Evolutionary conservation across 768 basidiomycete species (phyloP).

Genomic region (Rhizopogon salebrosus): DNA sequence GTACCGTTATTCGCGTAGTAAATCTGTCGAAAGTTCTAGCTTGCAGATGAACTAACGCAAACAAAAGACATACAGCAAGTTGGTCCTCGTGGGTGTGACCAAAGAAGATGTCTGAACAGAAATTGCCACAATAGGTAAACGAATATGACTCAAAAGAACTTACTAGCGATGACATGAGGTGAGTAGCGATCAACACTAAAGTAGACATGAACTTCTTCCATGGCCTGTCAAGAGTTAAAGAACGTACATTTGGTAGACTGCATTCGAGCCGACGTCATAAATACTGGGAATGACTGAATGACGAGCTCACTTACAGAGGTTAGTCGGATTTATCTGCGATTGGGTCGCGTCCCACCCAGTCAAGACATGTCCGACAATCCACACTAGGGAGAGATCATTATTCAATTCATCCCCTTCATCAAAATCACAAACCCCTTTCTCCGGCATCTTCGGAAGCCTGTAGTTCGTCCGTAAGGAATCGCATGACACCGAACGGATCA

Average conservation of each 20-base stretch:
- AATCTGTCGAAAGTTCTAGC: slow-evolving; percentile 34
- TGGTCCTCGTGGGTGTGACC: slow-evolving; percentile 75
- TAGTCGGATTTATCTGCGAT: slow-evolving; percentile 35
- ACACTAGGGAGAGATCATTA: slow-evolving; percentile 24
- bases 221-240: no score
- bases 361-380: slow-evolving; percentile 47
- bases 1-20: slow-evolving; percentile 72
- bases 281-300: neutral
- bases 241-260: slow-evolving; percentile 43
- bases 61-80: slow-evolving; percentile 38
- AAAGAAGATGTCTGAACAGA: slow-evolving; percentile 52
- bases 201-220: neutral
- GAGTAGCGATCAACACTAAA: slow-evolving; percentile 41
- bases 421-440: slow-evolving; percentile 31
- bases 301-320: slow-evolving; percentile 33
- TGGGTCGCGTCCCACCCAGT: slow-evolving; percentile 42
- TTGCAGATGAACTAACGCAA: neutral
- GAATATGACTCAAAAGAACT: slow-evolving; percentile 8
- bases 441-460: slow-evolving; percentile 48
- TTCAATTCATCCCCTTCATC: neutral
- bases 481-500: slow-evolving; percentile 44
- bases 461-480: slow-evolving; percentile 47
- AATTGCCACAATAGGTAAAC: neutral
- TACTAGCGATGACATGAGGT: slow-evolving; percentile 42
- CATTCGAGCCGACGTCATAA: slow-evolving; percentile 1